Evolutionary conservation across 768 basidiomycete genomes (phyloP).

Genomic region (Filobasidium floriforme): DNA sequence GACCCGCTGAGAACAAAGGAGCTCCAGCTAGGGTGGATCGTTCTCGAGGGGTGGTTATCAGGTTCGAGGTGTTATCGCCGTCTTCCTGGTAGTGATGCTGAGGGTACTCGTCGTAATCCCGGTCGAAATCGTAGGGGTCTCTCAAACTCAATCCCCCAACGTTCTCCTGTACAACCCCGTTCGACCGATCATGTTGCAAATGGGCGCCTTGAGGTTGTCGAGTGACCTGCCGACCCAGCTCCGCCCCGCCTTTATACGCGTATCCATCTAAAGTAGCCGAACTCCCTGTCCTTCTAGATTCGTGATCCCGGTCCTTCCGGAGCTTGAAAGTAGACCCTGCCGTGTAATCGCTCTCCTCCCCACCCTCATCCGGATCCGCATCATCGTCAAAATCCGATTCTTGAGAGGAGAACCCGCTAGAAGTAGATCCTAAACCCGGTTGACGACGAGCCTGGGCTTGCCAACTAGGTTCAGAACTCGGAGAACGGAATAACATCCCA

Average conservation of each 20-base stretch:
- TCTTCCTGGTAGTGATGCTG: not conserved
- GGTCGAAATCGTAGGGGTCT: not conserved
- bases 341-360: too few species aligned
- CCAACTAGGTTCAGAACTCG: not conserved
- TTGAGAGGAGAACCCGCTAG: not conserved
- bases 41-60: too few species aligned
- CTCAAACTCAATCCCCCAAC: too few species aligned
- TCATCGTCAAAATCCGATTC: not conserved
- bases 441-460: not conserved
- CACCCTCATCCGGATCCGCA: too few species aligned
- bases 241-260: too few species aligned
- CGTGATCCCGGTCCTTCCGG: too few species aligned
- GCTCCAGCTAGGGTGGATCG: not conserved
- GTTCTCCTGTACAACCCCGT: not conserved
- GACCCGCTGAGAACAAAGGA: slow-evolving; percentile 49
- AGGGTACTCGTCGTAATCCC: not conserved
- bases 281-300: too few species aligned
- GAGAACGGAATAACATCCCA: not conserved
- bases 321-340: too few species aligned
- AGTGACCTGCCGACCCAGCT: not conserved
- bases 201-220: not conserved
- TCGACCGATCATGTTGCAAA: not conserved
- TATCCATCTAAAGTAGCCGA: too few species aligned
- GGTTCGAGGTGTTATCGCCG: not conserved
- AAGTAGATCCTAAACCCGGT: too few species aligned